These are phyloP conservation scores for Stylosanthes scabra DNA, from an alignment of 331 rosid genomes.

Conservation along the genomic window DNA sequence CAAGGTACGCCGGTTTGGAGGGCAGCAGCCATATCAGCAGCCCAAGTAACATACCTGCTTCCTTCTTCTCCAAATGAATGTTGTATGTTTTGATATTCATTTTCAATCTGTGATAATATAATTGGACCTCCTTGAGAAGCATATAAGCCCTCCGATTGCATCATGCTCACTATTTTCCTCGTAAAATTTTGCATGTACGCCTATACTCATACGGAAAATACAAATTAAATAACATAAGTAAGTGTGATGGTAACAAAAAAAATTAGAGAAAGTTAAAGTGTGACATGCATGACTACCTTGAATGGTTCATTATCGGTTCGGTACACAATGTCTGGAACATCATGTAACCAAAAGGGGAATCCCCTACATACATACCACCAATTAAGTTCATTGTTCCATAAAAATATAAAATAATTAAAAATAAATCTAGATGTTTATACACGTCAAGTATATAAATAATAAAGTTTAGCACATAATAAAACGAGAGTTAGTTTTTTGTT, in stretches of 20 bases:
- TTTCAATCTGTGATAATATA: conserved; percentile 73
- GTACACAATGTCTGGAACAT: conserved; percentile 54
- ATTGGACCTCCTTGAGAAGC: conserved; percentile 92
- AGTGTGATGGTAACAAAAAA: not conserved
- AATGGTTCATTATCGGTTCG: conserved; percentile 64
- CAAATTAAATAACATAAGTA: too few relatives aligned
- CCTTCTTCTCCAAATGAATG: conserved; percentile 53
- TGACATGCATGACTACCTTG: conserved; percentile 44
- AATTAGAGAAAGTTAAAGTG: not conserved
- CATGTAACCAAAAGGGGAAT: conserved; percentile 75
- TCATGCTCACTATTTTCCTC: conserved; percentile 67
- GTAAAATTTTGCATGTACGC: conserved; percentile 74
- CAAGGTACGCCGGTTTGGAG: conserved; percentile 72
- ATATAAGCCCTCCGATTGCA: conserved; percentile 73
- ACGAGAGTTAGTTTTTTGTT: too few relatives aligned
- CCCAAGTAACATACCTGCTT: conserved; percentile 59
- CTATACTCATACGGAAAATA: conserved; percentile 18
- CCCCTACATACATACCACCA: conserved; percentile 45
- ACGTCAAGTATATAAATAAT: too few relatives aligned
- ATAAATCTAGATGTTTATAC: too few relatives aligned
- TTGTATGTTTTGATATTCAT: conserved; percentile 66
- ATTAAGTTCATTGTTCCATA: too few relatives aligned
- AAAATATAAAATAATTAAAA: too few relatives aligned
- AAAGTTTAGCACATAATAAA: too few relatives aligned
- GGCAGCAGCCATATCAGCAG: conserved; percentile 61